Conservation (phyloP, 2,329 filamentous ascomycete genomes). For the Fusarium graminum region DNA sequence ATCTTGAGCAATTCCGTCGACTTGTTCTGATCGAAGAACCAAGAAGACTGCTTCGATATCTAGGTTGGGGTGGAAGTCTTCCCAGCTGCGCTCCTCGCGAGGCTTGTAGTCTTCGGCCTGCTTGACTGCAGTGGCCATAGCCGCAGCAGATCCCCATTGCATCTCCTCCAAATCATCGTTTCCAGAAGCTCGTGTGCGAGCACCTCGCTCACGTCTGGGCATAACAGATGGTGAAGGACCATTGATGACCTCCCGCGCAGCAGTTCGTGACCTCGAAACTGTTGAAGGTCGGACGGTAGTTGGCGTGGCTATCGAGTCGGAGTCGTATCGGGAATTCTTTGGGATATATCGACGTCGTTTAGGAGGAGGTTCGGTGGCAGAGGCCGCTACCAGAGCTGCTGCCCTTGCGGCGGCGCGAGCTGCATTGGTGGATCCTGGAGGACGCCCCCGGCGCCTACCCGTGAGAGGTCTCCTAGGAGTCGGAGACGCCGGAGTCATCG, state of each 20-base stretch:
- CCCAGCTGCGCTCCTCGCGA: conserved; percentile 95
- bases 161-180: conserved; percentile 70
- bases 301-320: conserved; percentile 72
- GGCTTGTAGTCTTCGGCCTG: conserved; percentile 98
- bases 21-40: conserved; percentile 84
- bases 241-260: conserved; percentile 61
- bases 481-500: conserved; percentile 54
- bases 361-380: conserved; percentile 70
- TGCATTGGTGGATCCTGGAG: conserved; percentile 59
- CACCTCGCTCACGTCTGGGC: conserved; percentile 69
- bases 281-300: conserved; percentile 57
- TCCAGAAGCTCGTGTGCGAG: conserved; percentile 66
- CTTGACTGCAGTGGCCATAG: conserved; percentile 86
- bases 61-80: conserved; percentile 95
- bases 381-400: conserved; percentile 51
- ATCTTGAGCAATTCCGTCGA: conserved; percentile 75
- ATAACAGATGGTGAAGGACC: conserved; percentile 58
- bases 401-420: conserved; percentile 57
- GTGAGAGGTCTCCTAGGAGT: conserved; percentile 59
- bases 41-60: conserved; percentile 87
- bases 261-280: conserved; percentile 64
- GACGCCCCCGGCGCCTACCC: conserved; percentile 62
- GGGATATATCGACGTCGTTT: conserved; percentile 86
- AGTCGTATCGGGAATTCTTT: conserved; percentile 55
- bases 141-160: conserved; percentile 88